A percentile compares a stretch with the other conserved stretches of the same genome.
Evolutionary conservation across 257 asterid species (phyloP).

Genomic region (Nicotiana noctiflora): DNA sequence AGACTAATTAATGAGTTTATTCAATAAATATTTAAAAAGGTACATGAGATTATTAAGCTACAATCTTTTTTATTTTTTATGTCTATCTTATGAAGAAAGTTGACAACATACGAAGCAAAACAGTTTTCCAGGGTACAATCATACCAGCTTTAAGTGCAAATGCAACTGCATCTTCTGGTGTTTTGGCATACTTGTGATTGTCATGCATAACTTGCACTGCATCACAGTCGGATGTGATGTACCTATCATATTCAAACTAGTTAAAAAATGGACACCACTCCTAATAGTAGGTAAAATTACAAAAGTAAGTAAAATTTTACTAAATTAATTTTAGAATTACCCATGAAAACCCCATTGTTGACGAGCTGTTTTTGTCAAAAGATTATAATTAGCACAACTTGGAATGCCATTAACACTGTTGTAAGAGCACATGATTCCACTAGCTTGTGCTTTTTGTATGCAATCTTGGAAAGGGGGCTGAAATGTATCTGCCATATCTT

Average conservation of each 20-base stretch:
- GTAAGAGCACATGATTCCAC: constrained; percentile 97
- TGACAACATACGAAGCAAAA: neutral
- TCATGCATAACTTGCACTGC: constrained; percentile 60
- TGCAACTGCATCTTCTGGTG: constrained; percentile 72
- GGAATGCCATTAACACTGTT: constrained; percentile 83
- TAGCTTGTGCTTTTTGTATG: constrained; percentile 61
- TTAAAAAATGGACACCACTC: neutral
- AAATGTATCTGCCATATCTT: constrained; percentile 85
- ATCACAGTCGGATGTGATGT: constrained; percentile 80
- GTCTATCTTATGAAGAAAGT: neutral
- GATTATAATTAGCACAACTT: constrained; percentile 66
- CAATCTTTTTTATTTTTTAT: neutral
- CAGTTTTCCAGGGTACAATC: neutral
- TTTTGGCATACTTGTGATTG: constrained; percentile 38
- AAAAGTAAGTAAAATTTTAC: neutral
- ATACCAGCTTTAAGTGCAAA: constrained; percentile 80
- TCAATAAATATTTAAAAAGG: neutral
- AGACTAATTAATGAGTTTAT: neutral
- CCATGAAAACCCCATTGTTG: constrained; percentile 68
- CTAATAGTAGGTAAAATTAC: neutral
- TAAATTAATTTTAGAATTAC: constrained; percentile 15
- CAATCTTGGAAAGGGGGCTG: constrained; percentile 85
- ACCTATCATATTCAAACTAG: constrained; percentile 30
- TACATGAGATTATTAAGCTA: neutral
- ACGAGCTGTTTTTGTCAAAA: constrained; percentile 68